Evolutionary conservation across 805 yeast species (phyloP).

Genomic region (Lipomyces yamanashiensis): DNA sequence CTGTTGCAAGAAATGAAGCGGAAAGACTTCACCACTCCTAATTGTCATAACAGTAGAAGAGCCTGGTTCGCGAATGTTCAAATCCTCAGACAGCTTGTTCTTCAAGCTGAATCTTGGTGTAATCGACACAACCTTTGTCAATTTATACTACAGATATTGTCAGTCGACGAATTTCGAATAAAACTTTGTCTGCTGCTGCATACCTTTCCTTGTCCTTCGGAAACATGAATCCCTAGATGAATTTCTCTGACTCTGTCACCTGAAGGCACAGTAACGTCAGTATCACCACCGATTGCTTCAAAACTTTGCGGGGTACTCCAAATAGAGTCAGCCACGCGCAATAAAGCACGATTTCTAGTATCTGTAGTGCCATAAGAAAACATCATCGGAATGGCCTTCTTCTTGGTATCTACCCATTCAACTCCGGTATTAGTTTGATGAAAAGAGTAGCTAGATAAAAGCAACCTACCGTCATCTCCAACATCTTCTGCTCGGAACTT

Average conservation of each 20-base stretch:
- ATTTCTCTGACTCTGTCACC: conserved; percentile 54
- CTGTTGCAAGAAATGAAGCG: conserved; percentile 60
- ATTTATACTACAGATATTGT: conserved; percentile 50
- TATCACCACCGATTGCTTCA: conserved; percentile 86
- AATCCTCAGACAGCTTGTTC: conserved; percentile 60
- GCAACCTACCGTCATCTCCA: conserved; percentile 17
- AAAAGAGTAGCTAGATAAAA: background rate
- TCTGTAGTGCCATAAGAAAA: conserved; percentile 78
- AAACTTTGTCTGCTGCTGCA: background rate
- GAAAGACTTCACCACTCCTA: conserved; percentile 40
- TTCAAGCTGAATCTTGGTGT: conserved; percentile 81
- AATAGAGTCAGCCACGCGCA: conserved; percentile 69
- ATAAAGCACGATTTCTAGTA: conserved; percentile 65
- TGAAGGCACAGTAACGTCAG: conserved; percentile 55
- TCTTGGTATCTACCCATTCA: conserved; percentile 39
- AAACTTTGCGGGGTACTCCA: conserved; percentile 78
- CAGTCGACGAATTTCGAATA: background rate
- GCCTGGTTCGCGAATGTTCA: conserved; percentile 72
- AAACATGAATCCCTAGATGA: conserved; percentile 72
- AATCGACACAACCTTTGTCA: conserved; percentile 76
- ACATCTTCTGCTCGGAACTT: conserved; percentile 17
- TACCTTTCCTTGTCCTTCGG: conserved; percentile 80
- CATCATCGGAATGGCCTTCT: conserved; percentile 63
- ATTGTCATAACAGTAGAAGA: conserved; percentile 51
- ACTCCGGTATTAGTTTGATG: background rate